A percentile compares a stretch with the other conserved stretches of the same genome.
Evolutionary conservation across 768 basidiomycete species (phyloP).

Genomic region (Trametes punicea): DNA sequence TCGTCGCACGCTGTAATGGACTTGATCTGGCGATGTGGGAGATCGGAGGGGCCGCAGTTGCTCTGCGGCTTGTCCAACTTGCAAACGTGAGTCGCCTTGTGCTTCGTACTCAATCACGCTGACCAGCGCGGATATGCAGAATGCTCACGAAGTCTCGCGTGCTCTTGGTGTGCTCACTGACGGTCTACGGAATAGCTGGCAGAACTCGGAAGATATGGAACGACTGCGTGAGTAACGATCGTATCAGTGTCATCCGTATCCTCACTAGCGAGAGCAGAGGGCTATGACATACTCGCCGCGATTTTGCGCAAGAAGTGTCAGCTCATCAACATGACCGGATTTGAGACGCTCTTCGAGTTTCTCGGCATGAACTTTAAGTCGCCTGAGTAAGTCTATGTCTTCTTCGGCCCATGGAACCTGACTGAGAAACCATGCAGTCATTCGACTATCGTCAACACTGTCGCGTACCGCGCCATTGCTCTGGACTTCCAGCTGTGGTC

Average conservation of each 20-base stretch:
- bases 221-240: conserved; percentile 58
- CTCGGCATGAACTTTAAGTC: conserved; percentile 79
- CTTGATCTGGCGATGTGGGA: conserved; percentile 78
- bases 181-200: conserved; percentile 81
- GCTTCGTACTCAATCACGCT: neutral
- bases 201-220: conserved; percentile 95
- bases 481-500: conserved; percentile 94
- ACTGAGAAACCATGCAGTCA: conserved; percentile 40
- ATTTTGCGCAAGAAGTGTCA: conserved; percentile 69
- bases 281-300: conserved; percentile 81
- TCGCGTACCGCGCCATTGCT: conserved; percentile 79
- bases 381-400: conserved; percentile 58
- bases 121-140: conserved; percentile 41
- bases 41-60: conserved; percentile 77
- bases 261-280: conserved; percentile 46
- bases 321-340: conserved; percentile 75
- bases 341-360: conserved; percentile 83
- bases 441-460: conserved; percentile 78
- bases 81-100: conserved; percentile 50
- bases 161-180: conserved; percentile 73
- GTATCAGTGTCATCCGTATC: neutral
- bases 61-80: conserved; percentile 70
- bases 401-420: neutral
- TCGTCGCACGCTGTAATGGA: conserved; percentile 55
- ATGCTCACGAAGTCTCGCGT: conserved; percentile 71